phyloP scores from a whole-genome alignment of 2,329 filamentous ascomycete species.

The Calonectria pseudoreteaudii region DNA sequence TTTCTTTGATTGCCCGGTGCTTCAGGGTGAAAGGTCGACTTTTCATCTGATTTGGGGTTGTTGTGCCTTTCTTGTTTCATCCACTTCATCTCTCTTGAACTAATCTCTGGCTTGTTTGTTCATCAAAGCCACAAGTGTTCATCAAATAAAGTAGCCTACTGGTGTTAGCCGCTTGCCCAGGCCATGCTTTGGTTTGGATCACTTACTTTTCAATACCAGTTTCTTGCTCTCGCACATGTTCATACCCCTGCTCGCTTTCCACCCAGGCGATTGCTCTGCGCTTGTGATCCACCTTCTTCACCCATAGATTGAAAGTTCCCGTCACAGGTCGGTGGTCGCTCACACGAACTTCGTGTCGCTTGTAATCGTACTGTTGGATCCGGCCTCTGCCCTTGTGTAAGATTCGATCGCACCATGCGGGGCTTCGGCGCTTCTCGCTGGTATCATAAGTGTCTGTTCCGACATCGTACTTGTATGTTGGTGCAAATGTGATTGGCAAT shows the following conservation, averaged over 20 bases:
- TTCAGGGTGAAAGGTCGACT: constrained; percentile 29
- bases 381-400: constrained; percentile 86
- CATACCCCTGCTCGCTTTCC: constrained; percentile 79
- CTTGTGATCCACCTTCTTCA: constrained; percentile 83
- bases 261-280: constrained; percentile 76
- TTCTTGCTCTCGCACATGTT: constrained; percentile 76
- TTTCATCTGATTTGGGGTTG: constrained; percentile 32
- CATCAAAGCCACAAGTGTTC: constrained; percentile 65
- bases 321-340: constrained; percentile 96
- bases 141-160: constrained; percentile 63
- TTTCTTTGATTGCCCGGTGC: neutral
- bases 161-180: constrained; percentile 29
- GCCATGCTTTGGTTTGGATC: neutral
- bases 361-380: constrained; percentile 89
- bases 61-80: constrained; percentile 40
- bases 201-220: constrained; percentile 83
- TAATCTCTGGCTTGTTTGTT: constrained; percentile 60
- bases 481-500: constrained; percentile 88
- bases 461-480: constrained; percentile 99
- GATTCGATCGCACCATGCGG: constrained; percentile 96
- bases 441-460: constrained; percentile 94
- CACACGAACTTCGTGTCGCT: constrained; percentile 87
- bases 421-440: constrained; percentile 92
- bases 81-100: constrained; percentile 55
- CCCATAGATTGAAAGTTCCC: constrained; percentile 81